Percentiles rank a stretch among this genome's conserved stretches.
phyloP scores from a whole-genome alignment of 257 asterid genomes.

The Solanum ahanhuiri region DNA sequence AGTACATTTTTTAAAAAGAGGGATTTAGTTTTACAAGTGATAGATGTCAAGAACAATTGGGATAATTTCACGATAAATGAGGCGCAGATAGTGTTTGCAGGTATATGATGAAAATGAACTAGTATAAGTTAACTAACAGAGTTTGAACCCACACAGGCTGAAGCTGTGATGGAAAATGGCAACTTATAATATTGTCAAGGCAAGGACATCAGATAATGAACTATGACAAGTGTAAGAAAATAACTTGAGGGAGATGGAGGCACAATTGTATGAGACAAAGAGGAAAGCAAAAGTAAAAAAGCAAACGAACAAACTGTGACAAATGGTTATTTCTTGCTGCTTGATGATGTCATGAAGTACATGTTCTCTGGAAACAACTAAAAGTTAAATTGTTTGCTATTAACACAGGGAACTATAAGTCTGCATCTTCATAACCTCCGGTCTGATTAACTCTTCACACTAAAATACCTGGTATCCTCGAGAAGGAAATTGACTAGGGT shows the following conservation, averaged over 20 bases:
- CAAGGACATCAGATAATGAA: neutral
- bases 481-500: slow-evolving; percentile 56
- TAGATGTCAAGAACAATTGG: neutral
- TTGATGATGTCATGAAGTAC: neutral
- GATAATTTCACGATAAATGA: neutral
- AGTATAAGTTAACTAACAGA: neutral
- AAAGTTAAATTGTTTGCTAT: neutral
- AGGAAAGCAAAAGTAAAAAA: neutral
- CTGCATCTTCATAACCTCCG: neutral
- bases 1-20: neutral
- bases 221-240: neutral
- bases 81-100: neutral
- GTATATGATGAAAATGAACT: neutral
- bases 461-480: slow-evolving; percentile 50
- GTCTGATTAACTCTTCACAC: neutral
- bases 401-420: neutral
- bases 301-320: neutral
- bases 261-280: neutral
- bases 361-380: neutral
- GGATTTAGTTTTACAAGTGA: neutral
- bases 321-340: neutral
- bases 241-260: neutral
- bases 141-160: neutral
- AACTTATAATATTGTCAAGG: neutral
- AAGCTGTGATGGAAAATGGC: neutral